Conservation (phyloP, 192 early-diverging fungal genomes). For the Martensiomyces pterosporus region DNA sequence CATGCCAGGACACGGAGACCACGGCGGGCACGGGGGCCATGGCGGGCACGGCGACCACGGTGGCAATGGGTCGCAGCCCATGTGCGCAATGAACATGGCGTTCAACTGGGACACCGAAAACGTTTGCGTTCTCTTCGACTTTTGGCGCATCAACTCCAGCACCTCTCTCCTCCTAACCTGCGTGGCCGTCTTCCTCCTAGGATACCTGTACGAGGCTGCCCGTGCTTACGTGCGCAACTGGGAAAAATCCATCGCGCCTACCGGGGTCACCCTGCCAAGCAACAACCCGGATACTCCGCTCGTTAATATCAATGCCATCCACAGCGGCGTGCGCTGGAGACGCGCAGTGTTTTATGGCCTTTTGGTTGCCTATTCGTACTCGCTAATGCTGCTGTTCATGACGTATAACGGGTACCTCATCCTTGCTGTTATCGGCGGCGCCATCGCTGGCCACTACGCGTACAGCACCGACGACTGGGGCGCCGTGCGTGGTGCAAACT, state of each 20-base stretch:
- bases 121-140: constrained; percentile 72
- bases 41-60: constrained; percentile 20
- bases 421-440: constrained; percentile 60
- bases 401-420: constrained; percentile 79
- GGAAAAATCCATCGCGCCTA: constrained; percentile 25
- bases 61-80: constrained; percentile 26
- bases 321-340: constrained; percentile 49
- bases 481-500: constrained; percentile 43
- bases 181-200: constrained; percentile 48
- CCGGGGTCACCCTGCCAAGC: constrained; percentile 3
- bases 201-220: constrained; percentile 36
- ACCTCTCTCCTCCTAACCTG: constrained; percentile 58
- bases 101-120: constrained; percentile 75
- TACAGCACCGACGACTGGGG: constrained; percentile 47
- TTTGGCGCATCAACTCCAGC: constrained; percentile 63
- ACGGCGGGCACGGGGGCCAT: constrained; percentile 49
- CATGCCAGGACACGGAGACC: constrained; percentile 50
- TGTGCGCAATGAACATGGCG: constrained; percentile 67
- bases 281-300: constrained; percentile 15
- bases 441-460: constrained; percentile 60
- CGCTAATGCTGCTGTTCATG: constrained; percentile 80
- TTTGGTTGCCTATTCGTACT: constrained; percentile 65
- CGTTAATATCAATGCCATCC: constrained; percentile 13
- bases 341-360: constrained; percentile 64
- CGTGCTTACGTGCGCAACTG: constrained; percentile 39